Evolutionary conservation across 2,329 filamentous ascomycete genomes (phyloP).

Genomic region (Lecanicillium sp.): DNA sequence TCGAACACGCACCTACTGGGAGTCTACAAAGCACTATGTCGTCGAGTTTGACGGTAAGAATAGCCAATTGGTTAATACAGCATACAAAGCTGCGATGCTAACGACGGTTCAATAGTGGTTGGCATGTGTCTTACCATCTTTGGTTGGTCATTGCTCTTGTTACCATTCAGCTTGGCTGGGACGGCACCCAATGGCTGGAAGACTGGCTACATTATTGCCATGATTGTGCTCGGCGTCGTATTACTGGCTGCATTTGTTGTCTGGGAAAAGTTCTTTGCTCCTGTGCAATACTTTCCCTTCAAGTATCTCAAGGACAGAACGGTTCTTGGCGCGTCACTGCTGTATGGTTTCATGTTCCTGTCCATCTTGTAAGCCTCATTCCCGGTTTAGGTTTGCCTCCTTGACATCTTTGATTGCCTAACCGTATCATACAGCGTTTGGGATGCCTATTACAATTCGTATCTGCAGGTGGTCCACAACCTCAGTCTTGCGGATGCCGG

Average conservation of each 20-base stretch:
- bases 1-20: constrained; percentile 32
- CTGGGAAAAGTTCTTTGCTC: constrained; percentile 50
- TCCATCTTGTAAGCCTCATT: constrained; percentile 27
- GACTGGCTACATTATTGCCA: constrained; percentile 34
- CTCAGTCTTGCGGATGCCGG: constrained; percentile 27
- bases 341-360: constrained; percentile 30
- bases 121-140: constrained; percentile 44
- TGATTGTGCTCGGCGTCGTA: constrained; percentile 41
- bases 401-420: not conserved
- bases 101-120: constrained; percentile 24
- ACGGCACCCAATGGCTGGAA: constrained; percentile 29
- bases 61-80: not conserved
- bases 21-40: constrained; percentile 44
- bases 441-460: constrained; percentile 43
- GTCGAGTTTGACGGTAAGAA: constrained; percentile 48
- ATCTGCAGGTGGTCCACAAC: constrained; percentile 37
- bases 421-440: constrained; percentile 19
- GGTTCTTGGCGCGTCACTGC: constrained; percentile 36
- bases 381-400: not conserved
- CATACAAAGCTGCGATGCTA: constrained; percentile 14
- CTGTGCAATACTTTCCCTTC: constrained; percentile 48
- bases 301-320: constrained; percentile 39
- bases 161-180: constrained; percentile 37
- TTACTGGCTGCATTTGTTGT: constrained; percentile 40
- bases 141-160: constrained; percentile 42